A percentile compares a stretch with the other conserved stretches of the same genome.
phyloP scores from a whole-genome alignment of 148 eudicot species.

The Rhododendron henanense region DNA sequence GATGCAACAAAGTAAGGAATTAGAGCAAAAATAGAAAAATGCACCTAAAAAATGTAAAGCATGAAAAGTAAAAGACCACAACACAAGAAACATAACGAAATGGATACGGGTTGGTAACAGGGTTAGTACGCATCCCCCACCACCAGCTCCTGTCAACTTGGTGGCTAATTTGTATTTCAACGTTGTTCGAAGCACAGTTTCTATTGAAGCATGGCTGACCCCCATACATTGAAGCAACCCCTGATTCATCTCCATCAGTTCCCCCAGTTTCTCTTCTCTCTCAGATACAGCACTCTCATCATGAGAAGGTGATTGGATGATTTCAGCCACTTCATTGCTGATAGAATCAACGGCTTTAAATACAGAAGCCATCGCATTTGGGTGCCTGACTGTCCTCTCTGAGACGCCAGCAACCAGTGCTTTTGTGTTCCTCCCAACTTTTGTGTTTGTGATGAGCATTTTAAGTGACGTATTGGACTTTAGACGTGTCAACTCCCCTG shows the following conservation, averaged over 20 bases:
- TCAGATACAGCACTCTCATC: slow-evolving; percentile 56
- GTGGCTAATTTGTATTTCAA: slow-evolving; percentile 74
- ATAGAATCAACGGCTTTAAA: slow-evolving; percentile 87
- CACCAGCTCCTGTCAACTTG: slow-evolving; percentile 97
- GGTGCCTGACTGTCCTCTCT: slow-evolving; percentile 67
- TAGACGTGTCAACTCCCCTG: slow-evolving; percentile 72
- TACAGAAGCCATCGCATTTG: slow-evolving; percentile 69
- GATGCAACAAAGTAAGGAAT: neutral
- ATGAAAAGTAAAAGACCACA: neutral
- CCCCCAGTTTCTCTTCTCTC: slow-evolving; percentile 76
- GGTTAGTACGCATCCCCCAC: slow-evolving; percentile 95
- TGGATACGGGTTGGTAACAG: slow-evolving; percentile 89
- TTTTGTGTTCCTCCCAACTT: slow-evolving; percentile 92
- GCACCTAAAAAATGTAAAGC: neutral
- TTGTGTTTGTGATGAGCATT: slow-evolving; percentile 93
- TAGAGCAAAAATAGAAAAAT: neutral
- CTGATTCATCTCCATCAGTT: slow-evolving; percentile 95
- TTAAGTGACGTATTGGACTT: slow-evolving; percentile 65
- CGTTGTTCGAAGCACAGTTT: slow-evolving; percentile 74
- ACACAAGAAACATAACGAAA: slow-evolving; percentile 4
- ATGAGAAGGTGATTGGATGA: slow-evolving; percentile 55
- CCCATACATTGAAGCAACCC: slow-evolving; percentile 97
- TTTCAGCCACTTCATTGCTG: slow-evolving; percentile 71
- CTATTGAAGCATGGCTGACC: slow-evolving; percentile 94
- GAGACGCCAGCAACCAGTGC: slow-evolving; percentile 89